Evolutionary conservation across 2,329 filamentous ascomycete genomes (phyloP).

Genomic region (Lomentospora prolificans): DNA sequence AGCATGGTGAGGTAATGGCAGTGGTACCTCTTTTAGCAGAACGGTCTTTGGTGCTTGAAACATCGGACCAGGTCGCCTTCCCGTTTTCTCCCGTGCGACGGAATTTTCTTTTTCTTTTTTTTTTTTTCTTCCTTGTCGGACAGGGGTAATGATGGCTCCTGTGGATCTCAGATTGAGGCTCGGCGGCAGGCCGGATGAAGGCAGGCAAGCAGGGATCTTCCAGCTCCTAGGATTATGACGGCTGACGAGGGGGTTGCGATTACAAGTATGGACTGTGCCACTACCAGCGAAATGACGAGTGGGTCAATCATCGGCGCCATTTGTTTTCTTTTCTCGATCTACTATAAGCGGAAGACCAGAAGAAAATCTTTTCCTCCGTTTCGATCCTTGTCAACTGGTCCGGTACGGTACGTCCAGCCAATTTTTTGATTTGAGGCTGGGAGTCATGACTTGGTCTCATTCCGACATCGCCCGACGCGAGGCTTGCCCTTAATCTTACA

Average conservation of each 20-base stretch:
- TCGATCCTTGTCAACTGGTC: too few relatives aligned
- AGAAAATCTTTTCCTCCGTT: background rate
- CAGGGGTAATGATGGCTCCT: background rate
- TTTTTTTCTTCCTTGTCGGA: background rate
- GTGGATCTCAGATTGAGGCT: constrained; percentile 3
- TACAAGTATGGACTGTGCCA: too few relatives aligned
- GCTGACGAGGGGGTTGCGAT: background rate
- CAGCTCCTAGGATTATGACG: background rate
- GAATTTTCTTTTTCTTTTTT: constrained; percentile 1
- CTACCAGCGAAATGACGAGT: background rate
- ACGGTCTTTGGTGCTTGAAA: too few relatives aligned
- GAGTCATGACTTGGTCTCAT: background rate
- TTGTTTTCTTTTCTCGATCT: background rate
- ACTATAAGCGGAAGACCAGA: background rate
- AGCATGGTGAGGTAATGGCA: background rate
- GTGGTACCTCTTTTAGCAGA: too few relatives aligned
- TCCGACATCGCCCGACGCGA: background rate
- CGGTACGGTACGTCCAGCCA: too few relatives aligned
- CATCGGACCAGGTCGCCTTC: too few relatives aligned
- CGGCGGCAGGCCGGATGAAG: constrained; percentile 3
- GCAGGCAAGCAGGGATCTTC: background rate
- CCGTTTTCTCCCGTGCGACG: too few relatives aligned
- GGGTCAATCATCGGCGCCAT: background rate
- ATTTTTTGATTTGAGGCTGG: background rate
- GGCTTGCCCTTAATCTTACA: too few relatives aligned